Percentiles rank a stretch among this genome's conserved stretches.
Conservation (phyloP, 495 filamentous ascomycete species). For the Neurospora sp. region DNA sequence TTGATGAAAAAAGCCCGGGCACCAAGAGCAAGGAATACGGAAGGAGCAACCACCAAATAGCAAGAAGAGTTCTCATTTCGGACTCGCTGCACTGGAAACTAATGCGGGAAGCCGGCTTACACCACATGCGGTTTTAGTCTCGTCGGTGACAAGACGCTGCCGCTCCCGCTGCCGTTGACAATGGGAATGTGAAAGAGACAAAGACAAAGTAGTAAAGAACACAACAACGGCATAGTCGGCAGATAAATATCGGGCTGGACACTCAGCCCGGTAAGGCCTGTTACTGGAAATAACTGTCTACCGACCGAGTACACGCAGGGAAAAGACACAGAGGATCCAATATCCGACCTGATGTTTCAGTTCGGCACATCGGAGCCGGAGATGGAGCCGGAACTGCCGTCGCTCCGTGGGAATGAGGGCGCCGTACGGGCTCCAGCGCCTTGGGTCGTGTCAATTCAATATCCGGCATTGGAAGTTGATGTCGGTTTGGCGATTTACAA, state of each 20-base stretch:
- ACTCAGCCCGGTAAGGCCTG: background rate
- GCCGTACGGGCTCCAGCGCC: background rate
- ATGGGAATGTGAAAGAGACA: too few relatives aligned
- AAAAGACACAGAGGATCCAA: background rate
- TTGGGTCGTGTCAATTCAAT: background rate
- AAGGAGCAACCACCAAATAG: background rate
- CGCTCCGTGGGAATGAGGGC: background rate
- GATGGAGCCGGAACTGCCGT: background rate
- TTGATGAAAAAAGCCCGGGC: background rate
- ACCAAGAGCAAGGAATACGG: background rate
- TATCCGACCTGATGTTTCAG: background rate
- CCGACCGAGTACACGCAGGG: background rate
- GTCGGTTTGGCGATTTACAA: background rate
- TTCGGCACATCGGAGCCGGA: background rate
- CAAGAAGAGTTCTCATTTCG: background rate
- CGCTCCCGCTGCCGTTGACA: too few relatives aligned
- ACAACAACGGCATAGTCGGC: background rate
- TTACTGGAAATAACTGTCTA: background rate
- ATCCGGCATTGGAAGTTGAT: background rate
- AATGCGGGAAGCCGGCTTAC: background rate
- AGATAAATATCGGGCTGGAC: background rate
- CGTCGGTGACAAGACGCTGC: background rate
- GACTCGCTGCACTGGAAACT: background rate
- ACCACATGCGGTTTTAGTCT: background rate
- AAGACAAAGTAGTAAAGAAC: too few relatives aligned